Conservation (phyloP, 2,329 filamentous ascomycete genomes). For the Cladophialophora immunda region DNA sequence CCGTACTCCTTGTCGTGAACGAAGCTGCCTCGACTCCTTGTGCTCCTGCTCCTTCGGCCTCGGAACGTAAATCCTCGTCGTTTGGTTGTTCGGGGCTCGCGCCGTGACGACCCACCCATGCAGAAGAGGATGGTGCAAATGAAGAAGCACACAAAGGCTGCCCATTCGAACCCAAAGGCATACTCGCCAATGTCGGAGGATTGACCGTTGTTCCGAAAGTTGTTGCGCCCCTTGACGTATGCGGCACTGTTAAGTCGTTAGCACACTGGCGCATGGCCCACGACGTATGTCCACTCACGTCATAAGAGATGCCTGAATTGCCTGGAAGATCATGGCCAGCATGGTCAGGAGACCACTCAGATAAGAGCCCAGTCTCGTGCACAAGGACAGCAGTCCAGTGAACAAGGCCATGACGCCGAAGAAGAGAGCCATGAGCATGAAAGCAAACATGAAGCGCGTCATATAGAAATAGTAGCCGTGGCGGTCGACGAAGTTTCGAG, state of each 20-base stretch:
- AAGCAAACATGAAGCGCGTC: constrained; percentile 92
- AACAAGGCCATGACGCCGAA: constrained; percentile 65
- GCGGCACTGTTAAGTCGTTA: constrained; percentile 59
- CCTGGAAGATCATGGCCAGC: constrained; percentile 67
- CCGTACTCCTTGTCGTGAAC: constrained; percentile 43
- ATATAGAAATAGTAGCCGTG: constrained; percentile 80
- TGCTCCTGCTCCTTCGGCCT: constrained; percentile 40
- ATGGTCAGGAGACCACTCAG: constrained; percentile 62
- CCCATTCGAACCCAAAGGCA: constrained; percentile 70
- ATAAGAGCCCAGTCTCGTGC: constrained; percentile 60
- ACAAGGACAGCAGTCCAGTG: constrained; percentile 58
- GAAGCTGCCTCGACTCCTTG: constrained; percentile 43
- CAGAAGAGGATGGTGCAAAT: constrained; percentile 67
- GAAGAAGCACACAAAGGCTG: constrained; percentile 63
- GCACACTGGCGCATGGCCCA: neutral
- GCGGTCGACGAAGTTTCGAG: constrained; percentile 63
- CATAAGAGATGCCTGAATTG: constrained; percentile 65
- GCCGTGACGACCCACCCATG: constrained; percentile 48
- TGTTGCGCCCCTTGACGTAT: constrained; percentile 65
- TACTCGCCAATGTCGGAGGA: constrained; percentile 63
- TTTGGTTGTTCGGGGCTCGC: constrained; percentile 21
- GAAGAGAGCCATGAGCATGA: constrained; percentile 84
- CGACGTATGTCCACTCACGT: constrained; percentile 61
- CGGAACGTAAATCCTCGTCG: constrained; percentile 31
- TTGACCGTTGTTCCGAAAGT: constrained; percentile 61